Evolutionary conservation across 2,329 filamentous ascomycete genomes (phyloP), one percentile per base, ranked within the genome.

Genomic region (Rutstroemia sp.): DNA sequence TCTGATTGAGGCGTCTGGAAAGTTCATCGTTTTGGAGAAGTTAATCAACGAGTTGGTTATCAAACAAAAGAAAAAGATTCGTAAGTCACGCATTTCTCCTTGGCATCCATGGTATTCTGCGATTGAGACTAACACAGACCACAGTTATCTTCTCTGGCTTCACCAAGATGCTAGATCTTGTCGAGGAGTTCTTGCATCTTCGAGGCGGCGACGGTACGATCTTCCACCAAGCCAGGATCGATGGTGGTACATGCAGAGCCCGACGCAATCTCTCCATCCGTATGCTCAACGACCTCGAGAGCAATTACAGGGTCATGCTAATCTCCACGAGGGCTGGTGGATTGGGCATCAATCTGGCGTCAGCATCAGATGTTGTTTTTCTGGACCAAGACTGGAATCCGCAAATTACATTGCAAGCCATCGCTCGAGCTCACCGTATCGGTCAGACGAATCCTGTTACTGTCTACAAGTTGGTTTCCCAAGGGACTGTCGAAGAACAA

Each of bases 331-430:
- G 94, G 61, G 92, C 94, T 19, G 94, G 94, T 53, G 94, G 94
- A 65, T 91, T 99, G 0, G 94, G 94, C 12, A 97, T 99, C 76
- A 99, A 99, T 68, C 78, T 99, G 56, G 92, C 92, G 0, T 95
- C 91, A 8, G 94, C 94, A 2, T 94, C 97, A 65, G 97, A 94
- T 0, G 92, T 99, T 58, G 95, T 99, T 63, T 95, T 99, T 61
- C 82, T 97, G 51, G 94, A 99, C 65, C 92, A 94, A 0, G 94
- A 99, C 67, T 97, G 95, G 76, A 99, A 99, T 60, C 94, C 94
- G 0, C 92, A 99, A 67, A 92, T 97, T 69, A 94, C 97, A 64
- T 87, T 97, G 38, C 94, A 99, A 70, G 94, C 94, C 0, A 78
- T 97, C 44, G 95, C 91, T 37, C 84, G 94, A 62, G 94, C 92